Base-by-base conservation (phyloP, 441 rosid genomes). In the Omphalea diandra region DNA sequence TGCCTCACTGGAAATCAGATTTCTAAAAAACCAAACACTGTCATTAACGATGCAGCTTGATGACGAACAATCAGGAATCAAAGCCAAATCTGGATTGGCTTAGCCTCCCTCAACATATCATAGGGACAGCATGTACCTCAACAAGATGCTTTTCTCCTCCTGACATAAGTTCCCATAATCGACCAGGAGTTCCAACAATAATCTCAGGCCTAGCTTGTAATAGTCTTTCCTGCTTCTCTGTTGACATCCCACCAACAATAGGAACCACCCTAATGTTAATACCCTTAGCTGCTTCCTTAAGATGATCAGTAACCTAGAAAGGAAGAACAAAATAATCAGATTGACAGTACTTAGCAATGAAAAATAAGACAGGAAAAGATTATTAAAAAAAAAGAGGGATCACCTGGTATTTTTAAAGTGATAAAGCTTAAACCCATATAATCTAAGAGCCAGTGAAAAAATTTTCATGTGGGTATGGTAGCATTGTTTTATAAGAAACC, bases 131-230 rank as follows among this genome's bases (percentile, higher is more conserved):
- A 76, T 85, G 75, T 76, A 93, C 99, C 94, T 95, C 95, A 71
- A 82, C 77, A 69, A 95, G 97, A 86, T 95, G 98, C 65, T 78
- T 80, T 81, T 93, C 97, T 80, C 98, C 97, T 29, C 84, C 85
- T 18, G 97, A 95, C 90, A 95, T 93, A 74, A 93, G 95, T 84
- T 93, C 95, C 99, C 99, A 95, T 65, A 95, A 82, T 72, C 99
- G 87, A 73, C 99, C 97, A 35, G 99, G 98, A 74, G 98, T 95
- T 78, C 86, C 99, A 69, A 95, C 95, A 71, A 95, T 79, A 67
- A 95, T 81, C 72, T 88, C 99, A 55, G 99, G 99, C 85, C 97
- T 89, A 54, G 83, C 80, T 82, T 86, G 87, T 47, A 95, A 66
- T 71, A 93, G 91, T 64, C 99, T 86, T 82, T 90, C 95, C 78